phyloP scores from a whole-genome alignment of 73 alveolate genomes.

The Diophrys sp. region DNA sequence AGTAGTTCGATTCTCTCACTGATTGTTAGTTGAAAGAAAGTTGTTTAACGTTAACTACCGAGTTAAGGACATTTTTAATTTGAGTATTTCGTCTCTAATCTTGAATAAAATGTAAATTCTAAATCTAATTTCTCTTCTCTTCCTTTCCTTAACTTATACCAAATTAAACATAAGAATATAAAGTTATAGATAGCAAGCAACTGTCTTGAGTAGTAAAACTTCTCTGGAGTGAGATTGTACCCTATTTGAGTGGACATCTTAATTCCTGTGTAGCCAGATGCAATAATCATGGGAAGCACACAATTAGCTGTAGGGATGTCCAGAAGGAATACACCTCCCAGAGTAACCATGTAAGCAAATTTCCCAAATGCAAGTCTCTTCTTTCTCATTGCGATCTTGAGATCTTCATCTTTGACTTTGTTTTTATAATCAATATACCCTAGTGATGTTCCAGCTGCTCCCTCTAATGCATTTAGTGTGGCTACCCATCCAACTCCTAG shows the following conservation, averaged over 20 bases:
- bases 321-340: conserved; percentile 12
- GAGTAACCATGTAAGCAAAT: conserved; percentile 40
- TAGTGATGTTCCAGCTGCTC: conserved; percentile 57
- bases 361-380: conserved; percentile 57
- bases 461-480: conserved; percentile 33
- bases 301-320: conserved; percentile 47
- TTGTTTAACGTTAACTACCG: too few species aligned
- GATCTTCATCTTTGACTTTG: conserved; percentile 6
- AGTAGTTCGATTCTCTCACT: too few species aligned
- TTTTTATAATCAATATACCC: conserved; percentile 54
- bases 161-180: conserved; percentile 17
- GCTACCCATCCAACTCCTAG: conserved; percentile 50
- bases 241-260: conserved; percentile 46
- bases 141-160: conserved; percentile 48
- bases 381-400: conserved; percentile 40
- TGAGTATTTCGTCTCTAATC: too few species aligned
- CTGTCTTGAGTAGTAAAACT: conserved; percentile 45
- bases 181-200: conserved; percentile 43
- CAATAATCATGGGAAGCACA: conserved; percentile 34
- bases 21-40: too few species aligned
- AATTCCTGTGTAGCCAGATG: conserved; percentile 26
- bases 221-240: conserved; percentile 44
- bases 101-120: conserved; percentile 26
- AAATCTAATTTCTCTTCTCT: conserved; percentile 48
- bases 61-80: too few species aligned